These are phyloP conservation scores for Scenedesmus sp. DNA, from an alignment of 163 green algal genomes.

Conservation along the genomic window DNA sequence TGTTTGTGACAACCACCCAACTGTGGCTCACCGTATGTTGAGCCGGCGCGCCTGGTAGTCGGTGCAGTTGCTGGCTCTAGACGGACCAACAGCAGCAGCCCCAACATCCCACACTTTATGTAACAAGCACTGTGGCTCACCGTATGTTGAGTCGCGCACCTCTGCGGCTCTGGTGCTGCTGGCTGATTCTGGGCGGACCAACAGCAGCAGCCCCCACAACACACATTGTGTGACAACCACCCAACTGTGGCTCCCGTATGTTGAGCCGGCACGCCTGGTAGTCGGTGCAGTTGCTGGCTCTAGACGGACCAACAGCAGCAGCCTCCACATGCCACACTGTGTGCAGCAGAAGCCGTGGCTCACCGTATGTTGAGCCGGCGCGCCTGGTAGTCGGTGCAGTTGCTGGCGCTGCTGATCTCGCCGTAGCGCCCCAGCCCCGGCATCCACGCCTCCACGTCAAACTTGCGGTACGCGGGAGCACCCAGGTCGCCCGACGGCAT, in stretches of 20 bases:
- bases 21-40: too few relatives aligned
- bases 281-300: conserved; percentile 98
- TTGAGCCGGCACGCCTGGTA: conserved; percentile 93
- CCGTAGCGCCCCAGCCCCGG: conserved; percentile 94
- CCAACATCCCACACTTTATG: not conserved
- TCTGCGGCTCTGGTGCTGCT: too few relatives aligned
- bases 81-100: too few relatives aligned
- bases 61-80: conserved; percentile 95
- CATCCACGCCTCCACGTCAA: conserved; percentile 99
- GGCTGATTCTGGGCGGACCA: too few relatives aligned
- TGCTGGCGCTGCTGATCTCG: conserved; percentile 96
- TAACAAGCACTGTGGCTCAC: conserved; percentile 44
- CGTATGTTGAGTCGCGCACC: too few relatives aligned
- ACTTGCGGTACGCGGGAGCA: conserved; percentile 97
- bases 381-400: conserved; percentile 99
- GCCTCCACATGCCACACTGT: not conserved
- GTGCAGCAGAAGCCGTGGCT: not conserved
- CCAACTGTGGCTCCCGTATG: too few relatives aligned
- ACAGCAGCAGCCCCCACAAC: too few relatives aligned
- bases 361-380: conserved; percentile 86
- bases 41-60: too few relatives aligned
- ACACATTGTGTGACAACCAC: too few relatives aligned
- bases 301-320: too few relatives aligned
- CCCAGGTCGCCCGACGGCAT: conserved; percentile 98
- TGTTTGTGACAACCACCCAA: too few relatives aligned